Conservation (phyloP, 2,329 filamentous ascomycete species). For the Stachybotrys echinatus region DNA sequence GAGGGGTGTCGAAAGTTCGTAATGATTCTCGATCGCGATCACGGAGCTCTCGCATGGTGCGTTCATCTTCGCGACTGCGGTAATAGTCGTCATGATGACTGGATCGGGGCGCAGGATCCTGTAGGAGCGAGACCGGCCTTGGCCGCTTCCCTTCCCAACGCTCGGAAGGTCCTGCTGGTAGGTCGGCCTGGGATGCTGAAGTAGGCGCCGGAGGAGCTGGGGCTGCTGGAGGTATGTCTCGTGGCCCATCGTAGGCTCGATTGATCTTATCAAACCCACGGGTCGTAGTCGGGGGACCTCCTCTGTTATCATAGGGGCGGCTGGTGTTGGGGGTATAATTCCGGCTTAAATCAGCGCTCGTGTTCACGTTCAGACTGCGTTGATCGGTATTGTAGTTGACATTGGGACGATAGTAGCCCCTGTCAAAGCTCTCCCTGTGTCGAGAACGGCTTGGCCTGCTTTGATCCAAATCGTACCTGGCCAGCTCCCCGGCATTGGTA, state of each 20-base stretch:
- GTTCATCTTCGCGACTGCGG: conserved; percentile 43
- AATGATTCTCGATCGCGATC: conserved; percentile 32
- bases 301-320: conserved; percentile 31
- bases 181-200: conserved; percentile 12
- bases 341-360: conserved; percentile 36
- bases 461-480: conserved; percentile 56
- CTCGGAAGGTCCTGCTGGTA: conserved; percentile 7
- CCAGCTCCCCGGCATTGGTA: conserved; percentile 57
- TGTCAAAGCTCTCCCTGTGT: conserved; percentile 51
- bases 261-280: conserved; percentile 67
- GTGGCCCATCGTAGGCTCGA: conserved; percentile 42
- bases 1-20: conserved; percentile 19
- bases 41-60: conserved; percentile 33
- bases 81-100: conserved; percentile 43
- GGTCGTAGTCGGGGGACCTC: conserved; percentile 62
- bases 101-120: conserved; percentile 40
- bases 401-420: conserved; percentile 49
- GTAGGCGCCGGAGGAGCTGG: conserved; percentile 30
- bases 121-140: conserved; percentile 47
- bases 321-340: conserved; percentile 30
- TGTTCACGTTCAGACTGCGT: conserved; percentile 40
- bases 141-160: conserved; percentile 20
- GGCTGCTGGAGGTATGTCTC: conserved; percentile 35
- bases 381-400: conserved; percentile 45
- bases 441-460: conserved; percentile 32